A percentile compares a stretch with the other conserved stretches of the same genome.
Evolutionary conservation across 805 yeast genomes (phyloP).

Genomic region (Candida tibetensis): DNA sequence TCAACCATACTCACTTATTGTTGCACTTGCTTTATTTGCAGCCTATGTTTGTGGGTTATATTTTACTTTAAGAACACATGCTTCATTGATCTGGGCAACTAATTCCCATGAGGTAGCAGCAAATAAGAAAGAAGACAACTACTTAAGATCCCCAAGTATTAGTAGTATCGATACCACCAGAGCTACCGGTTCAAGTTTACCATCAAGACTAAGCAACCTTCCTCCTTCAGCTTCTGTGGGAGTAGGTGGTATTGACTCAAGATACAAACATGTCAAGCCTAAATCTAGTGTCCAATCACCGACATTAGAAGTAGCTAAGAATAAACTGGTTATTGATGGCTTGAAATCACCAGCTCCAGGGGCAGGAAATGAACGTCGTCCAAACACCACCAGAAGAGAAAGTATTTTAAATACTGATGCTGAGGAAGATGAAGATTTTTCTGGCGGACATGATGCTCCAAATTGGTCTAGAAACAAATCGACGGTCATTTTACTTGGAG

Average conservation of each 20-base stretch:
- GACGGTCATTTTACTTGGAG: slow-evolving; percentile 73
- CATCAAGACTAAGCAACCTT: slow-evolving; percentile 8
- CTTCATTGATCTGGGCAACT: slow-evolving; percentile 90
- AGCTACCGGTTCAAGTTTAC: slow-evolving; percentile 8
- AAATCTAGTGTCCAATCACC: slow-evolving; percentile 15
- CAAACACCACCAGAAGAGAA: slow-evolving; percentile 1
- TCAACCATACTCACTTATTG: slow-evolving; percentile 76
- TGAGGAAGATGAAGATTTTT: slow-evolving; percentile 25
- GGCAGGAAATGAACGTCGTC: not conserved
- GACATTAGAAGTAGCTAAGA: slow-evolving; percentile 16
- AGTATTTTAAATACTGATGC: slow-evolving; percentile 5
- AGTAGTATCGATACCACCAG: slow-evolving; percentile 25
- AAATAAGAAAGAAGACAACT: slow-evolving; percentile 21
- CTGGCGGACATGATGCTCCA: slow-evolving; percentile 91
- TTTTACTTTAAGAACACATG: slow-evolving; percentile 94
- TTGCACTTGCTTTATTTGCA: slow-evolving; percentile 75
- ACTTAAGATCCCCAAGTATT: slow-evolving; percentile 38
- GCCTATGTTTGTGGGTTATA: slow-evolving; percentile 87
- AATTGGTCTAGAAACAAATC: slow-evolving; percentile 92
- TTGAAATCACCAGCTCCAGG: not conserved
- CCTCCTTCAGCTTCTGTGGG: slow-evolving; percentile 15
- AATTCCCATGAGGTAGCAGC: slow-evolving; percentile 33
- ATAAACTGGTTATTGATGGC: slow-evolving; percentile 7
- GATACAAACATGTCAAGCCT: slow-evolving; percentile 5
- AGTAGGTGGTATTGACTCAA: slow-evolving; percentile 1